These are phyloP conservation scores for Sarocladium strictum DNA, from an alignment of 2,329 filamentous ascomycete species.

Conservation along the genomic window DNA sequence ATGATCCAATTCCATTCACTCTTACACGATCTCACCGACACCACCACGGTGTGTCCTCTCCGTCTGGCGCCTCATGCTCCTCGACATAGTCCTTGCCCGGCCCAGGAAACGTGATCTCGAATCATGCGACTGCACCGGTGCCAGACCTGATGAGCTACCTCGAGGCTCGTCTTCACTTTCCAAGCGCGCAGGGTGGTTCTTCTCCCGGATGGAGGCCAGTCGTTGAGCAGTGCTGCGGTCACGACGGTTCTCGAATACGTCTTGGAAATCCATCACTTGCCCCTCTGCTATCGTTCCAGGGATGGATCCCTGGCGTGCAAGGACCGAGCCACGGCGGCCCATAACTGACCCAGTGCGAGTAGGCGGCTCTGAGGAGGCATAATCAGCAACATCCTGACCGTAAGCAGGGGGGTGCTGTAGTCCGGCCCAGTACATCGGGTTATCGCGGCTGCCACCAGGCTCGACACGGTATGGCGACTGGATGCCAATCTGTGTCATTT, in stretches of 20 bases:
- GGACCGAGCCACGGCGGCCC: neutral
- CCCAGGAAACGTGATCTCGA: constrained; percentile 23
- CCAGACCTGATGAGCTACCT: constrained; percentile 23
- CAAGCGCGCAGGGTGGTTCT: constrained; percentile 23
- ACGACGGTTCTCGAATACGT: constrained; percentile 39
- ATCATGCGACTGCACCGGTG: constrained; percentile 16
- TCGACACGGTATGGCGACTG: constrained; percentile 61
- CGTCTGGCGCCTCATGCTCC: constrained; percentile 7
- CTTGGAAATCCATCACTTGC: constrained; percentile 33
- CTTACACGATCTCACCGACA: constrained; percentile 8
- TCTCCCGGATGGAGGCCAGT: constrained; percentile 32
- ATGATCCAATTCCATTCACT: neutral
- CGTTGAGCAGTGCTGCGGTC: constrained; percentile 28
- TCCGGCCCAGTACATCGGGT: constrained; percentile 53
- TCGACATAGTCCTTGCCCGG: constrained; percentile 20
- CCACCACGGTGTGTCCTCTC: neutral
- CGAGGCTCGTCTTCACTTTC: constrained; percentile 18
- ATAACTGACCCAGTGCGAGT: constrained; percentile 2
- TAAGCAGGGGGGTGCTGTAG: constrained; percentile 29
- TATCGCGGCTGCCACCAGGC: constrained; percentile 63
- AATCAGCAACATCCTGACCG: constrained; percentile 13
- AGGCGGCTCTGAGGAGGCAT: constrained; percentile 12
- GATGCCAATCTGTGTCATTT: constrained; percentile 78
- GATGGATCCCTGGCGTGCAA: neutral
- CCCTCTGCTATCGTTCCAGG: constrained; percentile 6